phyloP scores from a whole-genome alignment of 352 stramenopile species.

The Phytophthora tubulina region DNA sequence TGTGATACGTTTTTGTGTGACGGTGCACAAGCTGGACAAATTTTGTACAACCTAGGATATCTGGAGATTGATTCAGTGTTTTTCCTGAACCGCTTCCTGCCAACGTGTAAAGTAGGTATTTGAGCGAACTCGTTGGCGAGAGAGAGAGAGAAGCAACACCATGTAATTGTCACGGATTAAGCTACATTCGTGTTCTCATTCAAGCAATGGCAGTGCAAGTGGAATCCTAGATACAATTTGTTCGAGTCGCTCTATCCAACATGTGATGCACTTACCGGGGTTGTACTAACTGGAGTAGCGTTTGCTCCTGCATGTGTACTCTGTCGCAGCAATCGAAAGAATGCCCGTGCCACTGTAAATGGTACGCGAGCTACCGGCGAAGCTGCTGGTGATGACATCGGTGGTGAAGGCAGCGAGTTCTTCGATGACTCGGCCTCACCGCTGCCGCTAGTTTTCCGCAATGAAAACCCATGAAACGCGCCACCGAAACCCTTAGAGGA shows the following conservation, averaged over 20 bases:
- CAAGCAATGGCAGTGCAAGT: slow-evolving; percentile 12
- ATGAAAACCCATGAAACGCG: slow-evolving; percentile 39
- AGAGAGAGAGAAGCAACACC: not conserved
- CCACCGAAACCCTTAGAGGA: slow-evolving; percentile 22
- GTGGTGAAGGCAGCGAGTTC: slow-evolving; percentile 32
- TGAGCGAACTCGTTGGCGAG: not conserved
- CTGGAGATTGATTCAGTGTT: too few relatives aligned
- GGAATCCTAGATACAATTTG: slow-evolving; percentile 30
- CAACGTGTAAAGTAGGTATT: not conserved
- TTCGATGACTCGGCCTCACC: slow-evolving; percentile 20
- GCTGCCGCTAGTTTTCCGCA: slow-evolving; percentile 30
- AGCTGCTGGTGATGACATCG: slow-evolving; percentile 32
- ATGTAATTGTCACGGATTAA: slow-evolving; percentile 13
- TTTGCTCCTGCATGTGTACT: slow-evolving; percentile 33
- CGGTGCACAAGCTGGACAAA: too few relatives aligned
- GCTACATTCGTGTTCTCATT: slow-evolving; percentile 43
- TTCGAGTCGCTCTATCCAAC: slow-evolving; percentile 15
- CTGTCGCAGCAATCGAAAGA: slow-evolving; percentile 73
- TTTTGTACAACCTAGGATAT: too few relatives aligned
- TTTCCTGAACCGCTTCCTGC: not conserved
- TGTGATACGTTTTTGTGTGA: too few relatives aligned
- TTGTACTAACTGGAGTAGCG: slow-evolving; percentile 26
- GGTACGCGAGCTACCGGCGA: slow-evolving; percentile 53
- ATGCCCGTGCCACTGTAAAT: slow-evolving; percentile 71
- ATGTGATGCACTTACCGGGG: slow-evolving; percentile 8